phyloP scores from a whole-genome alignment of 2,329 filamentous ascomycete species.

The Hymenoscyphus salicellus region DNA sequence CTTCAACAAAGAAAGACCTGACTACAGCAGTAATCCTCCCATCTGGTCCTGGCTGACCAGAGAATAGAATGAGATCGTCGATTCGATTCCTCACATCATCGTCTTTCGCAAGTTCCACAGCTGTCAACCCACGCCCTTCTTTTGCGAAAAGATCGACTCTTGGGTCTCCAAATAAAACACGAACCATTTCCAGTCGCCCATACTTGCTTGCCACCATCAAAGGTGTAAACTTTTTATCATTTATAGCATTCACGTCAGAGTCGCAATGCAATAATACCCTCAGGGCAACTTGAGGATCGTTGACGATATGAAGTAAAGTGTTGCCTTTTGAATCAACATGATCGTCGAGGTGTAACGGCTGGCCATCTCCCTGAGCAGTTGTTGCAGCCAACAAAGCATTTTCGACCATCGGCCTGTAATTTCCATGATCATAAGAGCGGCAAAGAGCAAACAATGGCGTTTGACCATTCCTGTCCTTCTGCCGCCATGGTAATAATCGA shows the following conservation, averaged over 20 bases:
- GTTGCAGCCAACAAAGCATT: conserved; percentile 74
- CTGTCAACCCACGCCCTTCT: conserved; percentile 84
- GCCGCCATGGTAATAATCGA: conserved; percentile 76
- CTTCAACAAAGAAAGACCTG: conserved; percentile 93
- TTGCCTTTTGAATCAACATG: conserved; percentile 93
- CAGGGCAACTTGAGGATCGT: conserved; percentile 73
- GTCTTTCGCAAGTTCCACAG: conserved; percentile 94
- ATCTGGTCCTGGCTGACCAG: conserved; percentile 67
- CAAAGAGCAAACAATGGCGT: conserved; percentile 96
- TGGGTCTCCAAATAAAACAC: conserved; percentile 80
- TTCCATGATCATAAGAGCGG: conserved; percentile 87
- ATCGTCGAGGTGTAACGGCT: conserved; percentile 83
- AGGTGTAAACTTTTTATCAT: conserved; percentile 91
- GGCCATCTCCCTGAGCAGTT: conserved; percentile 69
- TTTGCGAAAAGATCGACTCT: conserved; percentile 81
- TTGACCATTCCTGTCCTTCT: conserved; percentile 93
- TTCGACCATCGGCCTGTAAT: conserved; percentile 85
- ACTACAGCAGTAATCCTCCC: conserved; percentile 89
- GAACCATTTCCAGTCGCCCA: conserved; percentile 88
- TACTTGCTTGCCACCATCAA: conserved; percentile 99
- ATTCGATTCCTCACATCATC: conserved; percentile 96
- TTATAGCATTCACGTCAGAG: conserved; percentile 91
- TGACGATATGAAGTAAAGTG: conserved; percentile 91
- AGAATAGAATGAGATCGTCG: conserved; percentile 86
- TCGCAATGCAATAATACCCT: conserved; percentile 81